Base-by-base conservation (phyloP, 2,329 filamentous ascomycete genomes). In the Colletotrichum tropicicola region DNA sequence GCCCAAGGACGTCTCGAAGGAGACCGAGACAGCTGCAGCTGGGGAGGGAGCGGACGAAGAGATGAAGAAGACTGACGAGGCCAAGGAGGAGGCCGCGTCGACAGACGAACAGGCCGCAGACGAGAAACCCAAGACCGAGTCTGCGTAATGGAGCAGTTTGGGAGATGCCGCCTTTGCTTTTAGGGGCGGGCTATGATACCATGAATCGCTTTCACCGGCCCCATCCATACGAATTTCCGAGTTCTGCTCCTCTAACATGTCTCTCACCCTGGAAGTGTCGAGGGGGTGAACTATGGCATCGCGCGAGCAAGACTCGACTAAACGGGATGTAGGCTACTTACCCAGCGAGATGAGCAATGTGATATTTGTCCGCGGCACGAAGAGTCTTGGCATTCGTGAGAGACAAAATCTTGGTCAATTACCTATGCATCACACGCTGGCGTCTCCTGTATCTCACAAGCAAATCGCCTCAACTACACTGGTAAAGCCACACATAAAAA, bases 1-100 rank as follows among this genome's bases (percentile, higher is more conserved):
- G 19, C 58, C 45, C 49, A 72, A 73, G 27, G 28, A 58, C 35
- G n/a, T n/a, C n/a, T n/a, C n/a, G n/a, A n/a, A 64, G 54, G 47
- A 12, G 32, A 13, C 32, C 1, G 48, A 66, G 13, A 58, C 45
- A n/a, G 59, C 52, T 6, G 37, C 44, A 23, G 30, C 7, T 10
- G 35, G 53, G 8, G 30, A 23, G 5, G 57, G 44, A 27, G 39
- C 35, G n/a, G 60, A 65, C 47, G 39, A 68, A 23, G 47, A 56
- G 39, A 41, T 49, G 49, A 37, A 35, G 25, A 27, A 37, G 23
- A 13, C 17, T 17, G 43, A 27, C 21, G 43, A 8, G 23, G 13
- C 23, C 23, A 25, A 21, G 43, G 43, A 15, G 10, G 43, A 47
- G 9, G 43, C 19, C 30, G n/a, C 6, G 30, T 10, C 6, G 19